Base-by-base conservation (phyloP, 2,329 filamentous ascomycete species). In the Alternaria ethzedia region DNA sequence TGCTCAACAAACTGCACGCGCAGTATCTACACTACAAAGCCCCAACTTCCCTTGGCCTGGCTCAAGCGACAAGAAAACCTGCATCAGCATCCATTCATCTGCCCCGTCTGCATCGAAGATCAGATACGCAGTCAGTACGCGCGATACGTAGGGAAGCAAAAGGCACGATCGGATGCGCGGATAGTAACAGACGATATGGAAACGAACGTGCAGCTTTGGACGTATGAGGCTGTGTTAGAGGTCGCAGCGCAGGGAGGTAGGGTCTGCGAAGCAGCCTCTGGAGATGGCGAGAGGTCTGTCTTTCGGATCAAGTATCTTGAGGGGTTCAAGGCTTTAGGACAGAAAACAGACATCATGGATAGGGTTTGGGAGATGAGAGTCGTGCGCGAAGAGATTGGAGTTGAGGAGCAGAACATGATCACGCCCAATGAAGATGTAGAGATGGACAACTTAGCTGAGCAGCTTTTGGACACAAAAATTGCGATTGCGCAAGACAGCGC, bases 291-390 rank as follows among this genome's bases (percentile, higher is more conserved):
- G n/a, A n/a, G n/a, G n/a, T n/a, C n/a, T 28, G 10, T 30, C 6
- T 51, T 51, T 4, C n/a, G 26, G 3, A 30, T 51, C 11, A 32
- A 32, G 26, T 36, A 32, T 2, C 8, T 51, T 15, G 17, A 52
- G 2, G 49, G 49, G 11, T 52, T 52, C 12, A 36, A 9, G 28
- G n/a, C 17, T 3, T 36, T 52, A 28, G 5, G 17, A 10, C 25
- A 23, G 0, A 46, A 1, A 23, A 28, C 11, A 30, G 10, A 50
- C 36, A 6, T n/a, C 1, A 10, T 17, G 15, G 1, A 0, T 3
- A 4, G 5, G n/a, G 9, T 41, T 17, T 17, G n/a, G 36, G n/a
- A 41, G 1, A 11, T 20, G 3, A 25, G 9, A 20, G 3, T 2
- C 10, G 47, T 6, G 2, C 6, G 9, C 13, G 2, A 30, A 20